phyloP scores from a whole-genome alignment of 805 yeast genomes.

The Ogataea populi-albae region DNA sequence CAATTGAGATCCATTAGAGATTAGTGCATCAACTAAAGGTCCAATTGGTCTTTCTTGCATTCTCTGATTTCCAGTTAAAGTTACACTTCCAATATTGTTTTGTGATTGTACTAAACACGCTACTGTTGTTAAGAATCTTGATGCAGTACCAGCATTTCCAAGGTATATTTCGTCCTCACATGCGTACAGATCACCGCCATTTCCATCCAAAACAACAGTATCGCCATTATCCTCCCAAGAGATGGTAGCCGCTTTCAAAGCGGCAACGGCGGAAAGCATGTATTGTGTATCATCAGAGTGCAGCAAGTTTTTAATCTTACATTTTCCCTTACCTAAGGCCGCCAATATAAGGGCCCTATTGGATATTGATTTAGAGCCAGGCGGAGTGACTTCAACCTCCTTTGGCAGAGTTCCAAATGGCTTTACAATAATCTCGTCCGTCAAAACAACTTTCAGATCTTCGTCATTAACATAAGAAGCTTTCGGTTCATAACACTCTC shows the following conservation, averaged over 20 bases:
- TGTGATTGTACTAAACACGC: constrained; percentile 73
- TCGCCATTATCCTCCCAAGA: constrained; percentile 86
- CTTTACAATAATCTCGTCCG: constrained; percentile 74
- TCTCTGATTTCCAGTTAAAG: constrained; percentile 89
- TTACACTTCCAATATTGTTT: constrained; percentile 41
- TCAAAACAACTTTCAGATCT: constrained; percentile 75
- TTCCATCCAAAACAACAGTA: constrained; percentile 78
- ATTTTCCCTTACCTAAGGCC: constrained; percentile 83
- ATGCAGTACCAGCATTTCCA: constrained; percentile 98
- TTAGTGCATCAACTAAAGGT: constrained; percentile 88
- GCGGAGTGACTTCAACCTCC: constrained; percentile 64
- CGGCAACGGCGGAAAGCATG: constrained; percentile 84
- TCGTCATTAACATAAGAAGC: constrained; percentile 83
- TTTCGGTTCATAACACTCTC: constrained; percentile 81
- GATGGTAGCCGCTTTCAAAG: constrained; percentile 77
- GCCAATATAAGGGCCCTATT: constrained; percentile 93
- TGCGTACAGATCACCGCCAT: constrained; percentile 74
- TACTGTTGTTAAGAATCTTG: constrained; percentile 88
- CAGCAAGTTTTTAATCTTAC: constrained; percentile 77
- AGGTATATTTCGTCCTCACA: constrained; percentile 69
- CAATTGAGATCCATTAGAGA: constrained; percentile 72
- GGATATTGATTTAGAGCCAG: constrained; percentile 96
- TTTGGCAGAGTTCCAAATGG: constrained; percentile 45
- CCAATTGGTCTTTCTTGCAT: constrained; percentile 98
- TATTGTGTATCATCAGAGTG: constrained; percentile 97